Conservation (phyloP, 495 filamentous ascomycete genomes). For the Neurospora sp. region DNA sequence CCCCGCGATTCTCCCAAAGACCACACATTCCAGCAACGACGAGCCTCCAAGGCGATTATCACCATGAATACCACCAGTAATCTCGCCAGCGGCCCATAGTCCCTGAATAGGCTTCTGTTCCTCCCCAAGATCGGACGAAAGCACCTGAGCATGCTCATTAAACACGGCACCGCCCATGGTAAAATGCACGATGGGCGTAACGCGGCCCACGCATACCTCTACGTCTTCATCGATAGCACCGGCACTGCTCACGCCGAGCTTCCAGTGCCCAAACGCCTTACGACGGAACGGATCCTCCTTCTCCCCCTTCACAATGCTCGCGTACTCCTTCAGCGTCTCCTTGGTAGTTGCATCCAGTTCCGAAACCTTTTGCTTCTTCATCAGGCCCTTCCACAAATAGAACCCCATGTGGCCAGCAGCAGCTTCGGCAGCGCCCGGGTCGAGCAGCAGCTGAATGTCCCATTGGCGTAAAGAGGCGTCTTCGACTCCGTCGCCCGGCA, state of each 20-base stretch:
- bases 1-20: conserved; percentile 50
- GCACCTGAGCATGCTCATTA: conserved; percentile 31
- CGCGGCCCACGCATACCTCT: conserved; percentile 42
- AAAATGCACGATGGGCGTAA: conserved; percentile 53
- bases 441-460: conserved; percentile 45
- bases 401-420: conserved; percentile 46
- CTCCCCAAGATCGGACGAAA: conserved; percentile 19
- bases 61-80: conserved; percentile 47
- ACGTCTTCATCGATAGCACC: conserved; percentile 30
- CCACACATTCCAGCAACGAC: conserved; percentile 46
- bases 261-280: conserved; percentile 44
- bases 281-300: conserved; percentile 33
- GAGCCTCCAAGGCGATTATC: conserved; percentile 45
- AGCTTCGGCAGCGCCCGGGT: conserved; percentile 43
- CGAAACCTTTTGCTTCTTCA: conserved; percentile 39
- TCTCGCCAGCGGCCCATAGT: conserved; percentile 45
- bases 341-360: conserved; percentile 35
- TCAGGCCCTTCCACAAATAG: conserved; percentile 47
- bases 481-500: conserved; percentile 14
- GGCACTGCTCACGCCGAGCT: conserved; percentile 14
- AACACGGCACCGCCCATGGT: conserved; percentile 48
- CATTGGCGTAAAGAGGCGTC: conserved; percentile 32
- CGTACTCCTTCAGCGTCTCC: conserved; percentile 37
- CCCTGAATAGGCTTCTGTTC: conserved; percentile 29
- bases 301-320: conserved; percentile 25